Evolutionary conservation across 176 grass and related monocot species (phyloP), one percentile per base, ranked within the genome.

Genomic region (Lolium multiflorum): DNA sequence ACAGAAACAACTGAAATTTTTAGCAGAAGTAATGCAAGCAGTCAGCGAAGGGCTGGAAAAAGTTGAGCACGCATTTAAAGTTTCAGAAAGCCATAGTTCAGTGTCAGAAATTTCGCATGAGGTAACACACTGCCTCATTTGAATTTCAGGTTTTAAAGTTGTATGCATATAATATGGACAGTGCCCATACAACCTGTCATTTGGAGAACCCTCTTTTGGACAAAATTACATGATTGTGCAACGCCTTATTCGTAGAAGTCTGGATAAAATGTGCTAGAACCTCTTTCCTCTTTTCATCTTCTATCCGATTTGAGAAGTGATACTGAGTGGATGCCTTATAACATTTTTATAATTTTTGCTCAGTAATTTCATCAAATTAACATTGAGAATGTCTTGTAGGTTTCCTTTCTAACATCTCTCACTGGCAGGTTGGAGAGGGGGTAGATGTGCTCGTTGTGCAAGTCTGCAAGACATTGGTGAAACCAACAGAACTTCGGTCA

Each of bases 1-100:
- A 86, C 90, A 99, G 97, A 99, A 94, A 88, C 97, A 99, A 91
- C 87, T 99, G 39, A 99, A 99, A 88, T 89, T 93, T 69, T 85
- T 99, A 71, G 97, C 97, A 37, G 97, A 99, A 91, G 97, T 96
- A 96, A 99, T 99, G 97, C 97, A 99, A 94, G 94, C 97, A 51
- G 74, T 99, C 20, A 90, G 89, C 63, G 96, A 96, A 92, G 94
- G 97, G 9, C 79, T 99, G 59, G 92, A 99, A 87, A 99, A 96
- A 62, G 97, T 99, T 79, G 88, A 88, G 77, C 37, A 87, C 15
- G 97, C 96, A 65, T 90, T 91, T 74, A 89, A 92, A 76, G 94
- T 94, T 87, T 99, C 97, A 88, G 88, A 99, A 92, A 96, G 87
- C 84, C 94, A 99, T 90, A 94, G 97, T 38, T 92, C 87, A 46